Evolutionary conservation across 1,284 basidiomycete genomes (phyloP).

Genomic region (Apiotrichum akiyoshidainum): DNA sequence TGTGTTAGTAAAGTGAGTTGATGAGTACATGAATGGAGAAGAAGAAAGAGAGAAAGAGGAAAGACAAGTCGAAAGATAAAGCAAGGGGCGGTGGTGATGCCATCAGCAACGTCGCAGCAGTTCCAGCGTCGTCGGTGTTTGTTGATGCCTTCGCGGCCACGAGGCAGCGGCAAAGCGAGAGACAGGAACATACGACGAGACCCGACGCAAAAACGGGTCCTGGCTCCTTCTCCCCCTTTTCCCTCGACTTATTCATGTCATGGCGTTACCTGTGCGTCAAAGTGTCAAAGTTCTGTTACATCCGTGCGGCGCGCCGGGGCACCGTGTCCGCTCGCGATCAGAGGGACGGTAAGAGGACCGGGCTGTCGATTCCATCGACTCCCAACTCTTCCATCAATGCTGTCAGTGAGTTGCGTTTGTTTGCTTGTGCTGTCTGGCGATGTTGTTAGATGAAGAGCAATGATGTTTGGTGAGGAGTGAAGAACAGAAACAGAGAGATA

Average conservation of each 20-base stretch:
- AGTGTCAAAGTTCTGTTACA: neutral
- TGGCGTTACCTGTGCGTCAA: neutral
- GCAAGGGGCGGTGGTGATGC: neutral
- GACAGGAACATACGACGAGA: neutral
- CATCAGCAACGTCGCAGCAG: no score
- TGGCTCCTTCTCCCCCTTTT: no score
- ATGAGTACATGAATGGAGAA: neutral
- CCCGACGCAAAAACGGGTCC: neutral
- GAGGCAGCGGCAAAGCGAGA: neutral
- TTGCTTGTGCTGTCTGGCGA: no score
- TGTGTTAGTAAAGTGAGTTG: neutral
- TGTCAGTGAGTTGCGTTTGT: no score
- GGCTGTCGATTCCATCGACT: no score
- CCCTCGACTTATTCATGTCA: no score
- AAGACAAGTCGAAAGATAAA: neutral
- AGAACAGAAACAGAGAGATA: no score
- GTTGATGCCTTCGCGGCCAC: neutral
- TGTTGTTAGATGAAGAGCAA: no score
- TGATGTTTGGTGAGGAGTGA: no score
- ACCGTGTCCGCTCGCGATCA: neutral
- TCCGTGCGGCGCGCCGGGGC: neutral
- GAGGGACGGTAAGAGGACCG: no score
- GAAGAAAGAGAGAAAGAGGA: slow-evolving; percentile 2
- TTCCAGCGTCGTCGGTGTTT: neutral
- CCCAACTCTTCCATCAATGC: no score